phyloP scores from a whole-genome alignment of 202 grass and related monocot species.

The Panicum hallii region DNA sequence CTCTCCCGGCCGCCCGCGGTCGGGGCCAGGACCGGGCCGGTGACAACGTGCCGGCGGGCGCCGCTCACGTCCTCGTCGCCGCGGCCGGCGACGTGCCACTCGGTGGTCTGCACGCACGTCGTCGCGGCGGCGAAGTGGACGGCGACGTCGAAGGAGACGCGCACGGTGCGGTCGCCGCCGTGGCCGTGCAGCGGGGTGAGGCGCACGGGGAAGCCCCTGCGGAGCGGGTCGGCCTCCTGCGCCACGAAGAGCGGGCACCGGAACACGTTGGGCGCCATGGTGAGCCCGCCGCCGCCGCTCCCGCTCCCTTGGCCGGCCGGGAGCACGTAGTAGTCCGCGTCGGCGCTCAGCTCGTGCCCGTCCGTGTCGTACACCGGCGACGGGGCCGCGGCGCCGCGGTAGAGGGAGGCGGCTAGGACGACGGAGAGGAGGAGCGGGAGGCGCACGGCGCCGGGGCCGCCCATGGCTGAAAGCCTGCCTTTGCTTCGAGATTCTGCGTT shows the following conservation, averaged over 20 bases:
- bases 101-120: conserved; percentile 66
- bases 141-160: conserved; percentile 59
- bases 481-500: not conserved
- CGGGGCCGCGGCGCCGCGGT: conserved; percentile 20
- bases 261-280: conserved; percentile 5
- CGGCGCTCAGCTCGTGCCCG: conserved; percentile 50
- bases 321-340: conserved; percentile 62
- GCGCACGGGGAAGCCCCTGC: conserved; percentile 46
- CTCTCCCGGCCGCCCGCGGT: conserved; percentile 45
- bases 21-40: conserved; percentile 37
- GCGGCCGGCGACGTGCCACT: conserved; percentile 54
- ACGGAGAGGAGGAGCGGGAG: conserved; percentile 44
- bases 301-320: conserved; percentile 14
- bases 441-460: not conserved
- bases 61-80: not conserved
- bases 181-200: conserved; percentile 10
- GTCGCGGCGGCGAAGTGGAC: conserved; percentile 56
- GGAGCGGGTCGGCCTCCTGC: conserved; percentile 47
- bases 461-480: conserved; percentile 17
- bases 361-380: conserved; percentile 61
- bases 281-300: conserved; percentile 61
- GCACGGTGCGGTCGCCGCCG: conserved; percentile 26
- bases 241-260: conserved; percentile 69
- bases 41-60: conserved; percentile 46
- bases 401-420: conserved; percentile 24